phyloP scores from a whole-genome alignment of 1,284 basidiomycete genomes.

The Puccinia coronata region DNA sequence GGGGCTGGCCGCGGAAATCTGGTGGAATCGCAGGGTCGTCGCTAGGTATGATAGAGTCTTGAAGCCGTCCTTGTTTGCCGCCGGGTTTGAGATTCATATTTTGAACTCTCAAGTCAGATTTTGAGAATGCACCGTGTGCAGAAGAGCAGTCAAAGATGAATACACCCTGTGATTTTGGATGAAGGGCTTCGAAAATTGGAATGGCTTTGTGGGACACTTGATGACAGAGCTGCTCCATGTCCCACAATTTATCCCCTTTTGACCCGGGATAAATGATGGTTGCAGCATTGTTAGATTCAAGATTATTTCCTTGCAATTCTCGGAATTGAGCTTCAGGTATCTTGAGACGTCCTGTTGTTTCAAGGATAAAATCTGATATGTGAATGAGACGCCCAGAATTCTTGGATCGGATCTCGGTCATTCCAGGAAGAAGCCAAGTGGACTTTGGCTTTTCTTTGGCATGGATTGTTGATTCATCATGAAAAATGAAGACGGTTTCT shows the following conservation, averaged over 20 bases:
- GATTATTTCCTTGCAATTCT: too few species aligned
- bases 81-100: constrained; percentile 22
- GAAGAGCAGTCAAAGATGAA: too few species aligned
- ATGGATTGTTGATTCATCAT: too few species aligned
- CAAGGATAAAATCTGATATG: too few species aligned
- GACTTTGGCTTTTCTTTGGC: too few species aligned
- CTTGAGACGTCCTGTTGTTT: too few species aligned
- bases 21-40: not conserved
- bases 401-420: too few species aligned
- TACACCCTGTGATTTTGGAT: not conserved
- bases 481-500: too few species aligned
- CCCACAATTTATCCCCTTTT: not conserved
- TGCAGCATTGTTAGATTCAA: too few species aligned
- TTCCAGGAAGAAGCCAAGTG: too few species aligned
- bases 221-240: constrained; percentile 2
- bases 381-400: too few species aligned
- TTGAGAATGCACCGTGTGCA: constrained; percentile 4
- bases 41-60: not conserved
- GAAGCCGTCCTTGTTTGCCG: not conserved
- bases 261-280: not conserved
- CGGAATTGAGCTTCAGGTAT: too few species aligned
- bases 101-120: constrained; percentile 15
- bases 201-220: constrained; percentile 1
- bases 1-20: not conserved
- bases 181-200: not conserved